phyloP scores from a whole-genome alignment of 2,329 filamentous ascomycete species.

The Domatiomyces catenatus region DNA sequence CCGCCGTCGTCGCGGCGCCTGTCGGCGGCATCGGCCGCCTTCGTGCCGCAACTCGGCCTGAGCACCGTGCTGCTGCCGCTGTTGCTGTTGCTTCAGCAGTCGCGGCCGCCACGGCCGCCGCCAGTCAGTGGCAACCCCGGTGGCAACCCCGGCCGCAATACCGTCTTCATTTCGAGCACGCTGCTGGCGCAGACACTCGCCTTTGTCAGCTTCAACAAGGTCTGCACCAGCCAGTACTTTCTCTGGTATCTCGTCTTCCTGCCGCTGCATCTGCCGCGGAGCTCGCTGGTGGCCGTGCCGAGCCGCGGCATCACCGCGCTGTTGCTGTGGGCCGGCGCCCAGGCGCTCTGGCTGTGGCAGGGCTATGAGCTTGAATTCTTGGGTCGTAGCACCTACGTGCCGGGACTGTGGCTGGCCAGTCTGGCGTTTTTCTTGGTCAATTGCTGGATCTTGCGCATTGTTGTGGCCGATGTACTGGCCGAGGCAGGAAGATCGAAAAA shows the following conservation, averaged over 20 bases:
- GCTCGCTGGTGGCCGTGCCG: constrained; percentile 45
- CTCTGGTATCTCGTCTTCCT: constrained; percentile 94
- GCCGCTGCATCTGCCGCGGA: constrained; percentile 74
- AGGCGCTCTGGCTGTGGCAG: constrained; percentile 58
- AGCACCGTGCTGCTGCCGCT: constrained; percentile 63
- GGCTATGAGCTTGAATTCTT: constrained; percentile 65
- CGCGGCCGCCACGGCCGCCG: too few relatives aligned
- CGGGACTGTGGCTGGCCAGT: constrained; percentile 63
- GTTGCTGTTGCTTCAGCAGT: not conserved
- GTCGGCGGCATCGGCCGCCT: constrained; percentile 50
- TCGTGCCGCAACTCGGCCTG: constrained; percentile 72
- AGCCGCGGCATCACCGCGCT: constrained; percentile 50
- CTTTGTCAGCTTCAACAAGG: constrained; percentile 93
- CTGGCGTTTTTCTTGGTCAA: constrained; percentile 73
- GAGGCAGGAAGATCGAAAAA: not conserved
- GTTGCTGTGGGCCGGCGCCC: constrained; percentile 51
- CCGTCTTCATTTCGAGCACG: constrained; percentile 52
- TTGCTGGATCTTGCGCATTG: constrained; percentile 68
- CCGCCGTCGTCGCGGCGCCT: constrained; percentile 16
- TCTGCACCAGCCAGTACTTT: constrained; percentile 99
- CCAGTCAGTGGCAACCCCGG: constrained; percentile 7
- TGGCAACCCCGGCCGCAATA: constrained; percentile 4
- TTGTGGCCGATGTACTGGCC: constrained; percentile 46
- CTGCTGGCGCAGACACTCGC: constrained; percentile 87
- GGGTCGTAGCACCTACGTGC: constrained; percentile 67